Evolutionary conservation across 2,329 filamentous ascomycete species (phyloP), one percentile per base, ranked within the genome.

Genomic region (Rhynchosporium graminicola): DNA sequence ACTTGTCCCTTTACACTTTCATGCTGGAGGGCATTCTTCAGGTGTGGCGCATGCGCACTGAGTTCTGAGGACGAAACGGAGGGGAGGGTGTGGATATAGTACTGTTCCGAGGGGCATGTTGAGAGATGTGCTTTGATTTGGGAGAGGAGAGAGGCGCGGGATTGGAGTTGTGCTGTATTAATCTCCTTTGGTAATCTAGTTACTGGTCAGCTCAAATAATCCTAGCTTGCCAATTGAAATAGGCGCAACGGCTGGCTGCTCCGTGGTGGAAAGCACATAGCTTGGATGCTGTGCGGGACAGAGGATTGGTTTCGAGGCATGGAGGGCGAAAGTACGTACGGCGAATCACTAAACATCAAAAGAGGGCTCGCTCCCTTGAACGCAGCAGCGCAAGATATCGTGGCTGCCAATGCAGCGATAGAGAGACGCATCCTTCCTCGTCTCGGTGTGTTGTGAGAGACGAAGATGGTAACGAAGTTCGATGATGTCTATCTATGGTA

Each of bases 341-440:
- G 59, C 6, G 68, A 69, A n/a, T 69, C 94, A 38, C 94, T 97
- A 76, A 96, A 88, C 68, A 97, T 79, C 74, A 97, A 84, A 77
- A 97, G 95, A 20, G 95, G 94, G 60, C 91, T 93, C 2, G 93
- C 92, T 77, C 97, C 89, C 66, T 85, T 87, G 76, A 97, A 95
- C 31, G 91, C 93, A 65, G 86, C 79, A 50, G 82, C 86, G 29
- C 82, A 80, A 64, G 83, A 81, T 68, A 84, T 80, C 71, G 85
- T 76, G 68, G 82, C 82, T 72, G 85, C 76, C 57, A 83, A 73
- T 64, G 80, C 76, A 72, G 82, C 72, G 73, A 78, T 74, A 60
- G 81, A 82, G 72, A 82, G 73, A 80, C 81, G 84, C 85, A 87
- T 88, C 66, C 70, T 77, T 68, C 63, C 47, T 65, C 63, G 42